A percentile compares a stretch with the other conserved stretches of the same genome.
Conservation (phyloP, 2,329 filamentous ascomycete species). For the Calycina herbarum region DNA sequence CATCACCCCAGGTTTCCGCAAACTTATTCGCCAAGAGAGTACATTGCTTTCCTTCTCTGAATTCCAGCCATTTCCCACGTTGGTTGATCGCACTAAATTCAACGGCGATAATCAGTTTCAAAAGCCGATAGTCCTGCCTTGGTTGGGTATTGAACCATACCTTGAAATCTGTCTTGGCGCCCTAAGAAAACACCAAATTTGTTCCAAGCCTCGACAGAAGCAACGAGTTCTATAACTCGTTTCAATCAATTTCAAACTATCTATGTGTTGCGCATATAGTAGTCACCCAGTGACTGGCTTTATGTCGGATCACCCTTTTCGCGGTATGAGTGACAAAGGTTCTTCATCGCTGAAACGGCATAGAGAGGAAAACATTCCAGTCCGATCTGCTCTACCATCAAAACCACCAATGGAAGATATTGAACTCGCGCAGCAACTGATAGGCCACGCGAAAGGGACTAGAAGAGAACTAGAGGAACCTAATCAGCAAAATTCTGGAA, state of each 20-base stretch:
- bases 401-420: slow-evolving; percentile 31
- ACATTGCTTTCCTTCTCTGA: neutral
- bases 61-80: neutral
- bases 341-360: slow-evolving; percentile 25
- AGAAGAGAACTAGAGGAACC: slow-evolving; percentile 13
- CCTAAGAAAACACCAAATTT: neutral
- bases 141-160: neutral
- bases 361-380: slow-evolving; percentile 26
- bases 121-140: no score
- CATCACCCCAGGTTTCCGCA: neutral
- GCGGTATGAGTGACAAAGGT: slow-evolving; percentile 28
- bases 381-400: slow-evolving; percentile 24
- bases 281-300: slow-evolving; percentile 30
- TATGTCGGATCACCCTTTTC: slow-evolving; percentile 32
- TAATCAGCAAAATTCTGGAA: slow-evolving; percentile 15
- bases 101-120: no score
- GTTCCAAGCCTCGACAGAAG: neutral
- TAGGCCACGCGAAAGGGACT: slow-evolving; percentile 27
- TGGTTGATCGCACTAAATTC: neutral
- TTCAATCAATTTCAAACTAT: neutral
- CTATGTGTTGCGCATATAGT: slow-evolving; percentile 33
- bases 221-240: neutral
- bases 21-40: neutral
- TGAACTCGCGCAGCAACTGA: slow-evolving; percentile 29
- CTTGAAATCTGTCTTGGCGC: neutral